Evolutionary conservation across 805 yeast genomes (phyloP), one percentile per base, ranked within the genome.

Genomic region (Saturnispora ahearnii): DNA sequence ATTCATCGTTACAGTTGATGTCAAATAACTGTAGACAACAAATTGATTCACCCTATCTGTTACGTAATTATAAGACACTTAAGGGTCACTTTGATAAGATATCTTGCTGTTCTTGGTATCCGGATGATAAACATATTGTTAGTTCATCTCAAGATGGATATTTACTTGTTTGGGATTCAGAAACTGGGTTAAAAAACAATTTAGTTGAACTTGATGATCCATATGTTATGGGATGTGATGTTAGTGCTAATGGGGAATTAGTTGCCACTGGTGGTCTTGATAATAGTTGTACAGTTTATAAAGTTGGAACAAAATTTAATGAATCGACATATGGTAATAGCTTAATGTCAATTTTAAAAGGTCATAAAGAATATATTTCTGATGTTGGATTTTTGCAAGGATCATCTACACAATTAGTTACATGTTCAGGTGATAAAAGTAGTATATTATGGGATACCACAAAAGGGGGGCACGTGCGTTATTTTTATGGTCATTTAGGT

Each of bases 81-180:
- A 68, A 62, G 48, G 88, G 88, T 1, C 96, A 90, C 62, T 77
- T 77, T 55, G 84, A 81, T 60, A 88, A 89, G 60, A 76, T 89
- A 21, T 74, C 82, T 8, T 78, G 80, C 51, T 69, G 85, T 51
- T 71, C 78, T 47, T 86, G 96, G 95, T 74, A 80, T 48, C 62
- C 70, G 0, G 84, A 85, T 60, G 82, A 82, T n/a, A 64, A 67
- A 42, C 73, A 73, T 42, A 60, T 89, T 2, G 64, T 88, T 8
- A 78, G 88, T 45, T 88, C 87, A 0, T 82, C 91, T 26, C 96
- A 87, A 62, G 97, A 90, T 65, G 96, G 96, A 2, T 84, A 79
- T 60, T 71, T 88, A 71, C 71, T 90, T 36, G 65, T 87, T 21
- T 90, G 97, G 96, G 91, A 89, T 62, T 73, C 87, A 0, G 68